Evolutionary conservation across 163 green algal species (phyloP), one percentile per base, ranked within the genome.

Genomic region (Scenedesmus sp.): DNA sequence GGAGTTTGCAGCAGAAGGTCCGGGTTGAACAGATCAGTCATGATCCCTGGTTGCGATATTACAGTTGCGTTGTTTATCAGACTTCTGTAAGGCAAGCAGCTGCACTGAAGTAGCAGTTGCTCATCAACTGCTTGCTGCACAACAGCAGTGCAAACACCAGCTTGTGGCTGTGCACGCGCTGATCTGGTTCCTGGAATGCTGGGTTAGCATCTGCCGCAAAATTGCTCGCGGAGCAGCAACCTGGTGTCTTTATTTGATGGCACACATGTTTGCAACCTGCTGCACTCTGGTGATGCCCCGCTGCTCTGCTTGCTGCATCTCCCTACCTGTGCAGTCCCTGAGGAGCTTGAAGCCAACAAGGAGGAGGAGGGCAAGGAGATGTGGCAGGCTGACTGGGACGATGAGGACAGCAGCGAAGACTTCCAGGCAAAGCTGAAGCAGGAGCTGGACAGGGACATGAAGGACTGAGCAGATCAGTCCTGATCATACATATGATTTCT

Each of bases 321-420:
- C 13, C 7, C 37, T 83, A 37, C 33, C 20, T 35, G 20, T 85
- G 87, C 81, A 92, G 88, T 85, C 0, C 24, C 26, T 49, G 81
- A 92, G 43, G 59, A 92, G 30, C 24, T 51, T 7, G 68, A 37
- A 12, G 88, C 37, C 44, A 53, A n/a, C 40, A 56, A 90, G 37
- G 88, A 89, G 44, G 85, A 90, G 26, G 81, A 88, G 65, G 59
- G 46, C 61, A 73, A 89, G 61, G 81, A 92, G 42, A 68, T 92
- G 30, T 92, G 88, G 88, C 80, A 92, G 72, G 80, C 88, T 56
- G 88, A 92, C 81, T 92, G 88, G 88, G 88, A 92, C 59, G 88
- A 92, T n/a, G 88, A 89, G 42, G 81, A 92, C 40, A 85, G 37
- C 44, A 88, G 44, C 37, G 80, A 83, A 16, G 88, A 92, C 68